phyloP scores from a whole-genome alignment of 345 rosid species.

The Eucalyptus pauciflora region DNA sequence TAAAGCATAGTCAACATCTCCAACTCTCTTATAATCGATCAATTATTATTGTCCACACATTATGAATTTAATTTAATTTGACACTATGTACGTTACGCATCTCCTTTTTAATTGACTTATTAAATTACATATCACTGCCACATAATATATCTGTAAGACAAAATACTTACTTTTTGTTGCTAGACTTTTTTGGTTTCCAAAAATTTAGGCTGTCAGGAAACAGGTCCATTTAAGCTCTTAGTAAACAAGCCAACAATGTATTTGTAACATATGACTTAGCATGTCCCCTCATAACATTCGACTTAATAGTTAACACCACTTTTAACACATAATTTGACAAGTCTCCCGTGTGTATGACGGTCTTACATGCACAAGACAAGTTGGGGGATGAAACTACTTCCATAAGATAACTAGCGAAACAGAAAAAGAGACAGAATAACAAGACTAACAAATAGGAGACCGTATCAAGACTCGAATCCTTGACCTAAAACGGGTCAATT shows the following conservation, averaged over 20 bases:
- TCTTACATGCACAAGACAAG: not conserved
- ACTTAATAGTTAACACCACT: not conserved
- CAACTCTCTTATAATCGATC: not conserved
- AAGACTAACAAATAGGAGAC: not conserved
- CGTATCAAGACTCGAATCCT: not conserved
- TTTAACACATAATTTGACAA: not conserved
- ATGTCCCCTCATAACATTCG: not conserved
- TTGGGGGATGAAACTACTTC: not conserved
- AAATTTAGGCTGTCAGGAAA: not conserved
- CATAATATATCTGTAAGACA: not conserved
- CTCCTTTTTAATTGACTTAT: not conserved
- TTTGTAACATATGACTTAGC: not conserved
- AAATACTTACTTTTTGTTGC: not conserved
- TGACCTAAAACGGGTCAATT: not conserved
- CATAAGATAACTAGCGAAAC: not conserved
- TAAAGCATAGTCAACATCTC: not conserved
- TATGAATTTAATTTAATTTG: not conserved
- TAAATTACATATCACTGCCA: not conserved
- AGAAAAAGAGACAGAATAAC: not conserved
- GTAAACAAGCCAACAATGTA: not conserved
- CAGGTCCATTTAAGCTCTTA: not conserved
- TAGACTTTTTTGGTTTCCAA: not conserved
- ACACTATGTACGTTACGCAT: accelerated
- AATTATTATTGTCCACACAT: not conserved
- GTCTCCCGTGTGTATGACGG: not conserved